Evolutionary conservation across 768 basidiomycete species (phyloP).

Genomic region (Piloderma croceum): DNA sequence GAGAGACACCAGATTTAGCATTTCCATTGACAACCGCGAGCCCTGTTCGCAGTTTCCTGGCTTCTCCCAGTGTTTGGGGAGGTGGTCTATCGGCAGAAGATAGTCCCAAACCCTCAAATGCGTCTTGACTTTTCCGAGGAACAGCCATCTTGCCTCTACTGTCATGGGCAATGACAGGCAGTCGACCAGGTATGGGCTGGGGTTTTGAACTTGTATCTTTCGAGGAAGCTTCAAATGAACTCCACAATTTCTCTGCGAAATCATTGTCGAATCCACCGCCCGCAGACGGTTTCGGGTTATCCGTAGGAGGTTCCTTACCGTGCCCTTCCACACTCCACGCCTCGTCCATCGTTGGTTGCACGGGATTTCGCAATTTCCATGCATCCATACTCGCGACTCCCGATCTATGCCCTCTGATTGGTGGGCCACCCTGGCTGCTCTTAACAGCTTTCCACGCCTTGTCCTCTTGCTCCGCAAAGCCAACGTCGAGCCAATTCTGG

Average conservation of each 20-base stretch:
- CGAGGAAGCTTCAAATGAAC: slow-evolving; percentile 42
- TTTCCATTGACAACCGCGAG: slow-evolving; percentile 49
- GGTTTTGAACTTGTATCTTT: no score
- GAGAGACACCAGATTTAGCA: slow-evolving; percentile 14
- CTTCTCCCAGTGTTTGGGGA: slow-evolving; percentile 70
- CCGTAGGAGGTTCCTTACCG: slow-evolving; percentile 17
- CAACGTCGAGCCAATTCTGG: slow-evolving; percentile 32
- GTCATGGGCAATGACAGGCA: slow-evolving; percentile 1
- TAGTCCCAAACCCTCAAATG: slow-evolving; percentile 72
- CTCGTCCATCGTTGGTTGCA: slow-evolving; percentile 24
- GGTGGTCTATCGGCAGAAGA: slow-evolving; percentile 37
- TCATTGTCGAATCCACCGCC: slow-evolving; percentile 60
- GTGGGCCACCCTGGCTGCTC: no score
- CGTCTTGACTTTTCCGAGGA: slow-evolving; percentile 49
- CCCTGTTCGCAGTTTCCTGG: slow-evolving; percentile 65
- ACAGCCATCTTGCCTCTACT: background rate
- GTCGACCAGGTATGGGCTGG: slow-evolving; percentile 5
- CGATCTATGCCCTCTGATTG: slow-evolving; percentile 25
- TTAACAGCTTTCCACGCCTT: slow-evolving; percentile 42
- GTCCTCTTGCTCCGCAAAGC: slow-evolving; percentile 39
- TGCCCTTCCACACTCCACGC: slow-evolving; percentile 36
- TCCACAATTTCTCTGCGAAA: slow-evolving; percentile 54
- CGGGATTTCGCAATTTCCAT: slow-evolving; percentile 23
- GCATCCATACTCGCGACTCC: slow-evolving; percentile 17
- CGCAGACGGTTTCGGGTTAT: slow-evolving; percentile 18